Evolutionary conservation across 106 monocot genomes (phyloP).

Genomic region (Acorus calamus): DNA sequence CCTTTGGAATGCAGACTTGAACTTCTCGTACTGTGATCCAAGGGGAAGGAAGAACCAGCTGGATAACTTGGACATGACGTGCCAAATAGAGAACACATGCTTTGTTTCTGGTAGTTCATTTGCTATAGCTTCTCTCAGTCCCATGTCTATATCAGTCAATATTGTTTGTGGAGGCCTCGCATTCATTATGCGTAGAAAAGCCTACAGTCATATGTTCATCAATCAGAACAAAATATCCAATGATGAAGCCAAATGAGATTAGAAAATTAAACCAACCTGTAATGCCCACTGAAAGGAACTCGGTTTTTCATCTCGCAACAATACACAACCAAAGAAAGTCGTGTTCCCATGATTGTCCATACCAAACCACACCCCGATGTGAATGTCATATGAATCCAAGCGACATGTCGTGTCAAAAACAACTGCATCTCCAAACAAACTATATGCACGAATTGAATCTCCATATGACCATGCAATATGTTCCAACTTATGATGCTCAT

Average conservation of each 20-base stretch:
- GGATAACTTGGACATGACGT: conserved; percentile 43
- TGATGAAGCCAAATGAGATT: no score
- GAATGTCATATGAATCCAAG: conserved; percentile 46
- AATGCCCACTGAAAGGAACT: conserved; percentile 61
- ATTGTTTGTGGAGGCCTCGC: conserved; percentile 55
- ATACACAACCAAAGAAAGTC: conserved; percentile 62
- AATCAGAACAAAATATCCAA: no score
- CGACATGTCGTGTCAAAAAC: conserved; percentile 54
- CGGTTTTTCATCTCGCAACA: conserved; percentile 54
- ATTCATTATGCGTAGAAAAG: conserved; percentile 10
- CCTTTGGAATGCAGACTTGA: conserved; percentile 40
- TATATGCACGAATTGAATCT: conserved; percentile 51
- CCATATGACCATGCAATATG: conserved; percentile 75
- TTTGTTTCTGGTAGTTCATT: conserved; percentile 49
- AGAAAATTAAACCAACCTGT: conserved; percentile 33
- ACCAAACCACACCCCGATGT: conserved; percentile 61
- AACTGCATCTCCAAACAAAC: conserved; percentile 66
- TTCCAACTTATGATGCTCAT: conserved; percentile 55
- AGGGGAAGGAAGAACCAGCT: conserved; percentile 58
- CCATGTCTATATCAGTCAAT: conserved; percentile 60
- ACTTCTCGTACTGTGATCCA: conserved; percentile 52
- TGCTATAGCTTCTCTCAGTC: conserved; percentile 44
- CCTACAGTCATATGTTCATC: no score
- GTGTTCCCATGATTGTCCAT: conserved; percentile 67
- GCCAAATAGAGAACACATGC: conserved; percentile 55